phyloP scores from a whole-genome alignment of 345 rosid genomes.

The Pugionium dolabratum region DNA sequence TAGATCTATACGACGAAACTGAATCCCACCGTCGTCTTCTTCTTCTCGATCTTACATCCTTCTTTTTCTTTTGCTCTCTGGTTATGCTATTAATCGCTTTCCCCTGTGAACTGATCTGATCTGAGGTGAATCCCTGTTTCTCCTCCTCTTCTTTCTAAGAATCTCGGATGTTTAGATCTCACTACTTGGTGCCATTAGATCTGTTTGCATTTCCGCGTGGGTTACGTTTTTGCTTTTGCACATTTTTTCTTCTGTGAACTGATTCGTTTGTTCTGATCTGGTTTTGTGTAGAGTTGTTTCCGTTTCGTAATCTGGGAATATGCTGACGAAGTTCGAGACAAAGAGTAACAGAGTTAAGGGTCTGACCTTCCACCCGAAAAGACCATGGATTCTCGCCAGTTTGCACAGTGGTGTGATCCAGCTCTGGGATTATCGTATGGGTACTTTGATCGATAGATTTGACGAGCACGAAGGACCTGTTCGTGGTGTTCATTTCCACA shows the following conservation, averaged over 20 bases:
- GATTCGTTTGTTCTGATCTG: constrained; percentile 35
- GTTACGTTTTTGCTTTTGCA: background rate
- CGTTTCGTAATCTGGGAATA: constrained; percentile 42
- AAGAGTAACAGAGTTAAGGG: constrained; percentile 99
- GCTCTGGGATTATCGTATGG: constrained; percentile 99
- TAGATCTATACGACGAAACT: constrained; percentile 39
- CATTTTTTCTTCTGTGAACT: constrained; percentile 3
- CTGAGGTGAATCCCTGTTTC: constrained; percentile 51
- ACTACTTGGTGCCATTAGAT: background rate
- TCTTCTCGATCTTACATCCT: background rate
- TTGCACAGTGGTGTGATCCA: constrained; percentile 99
- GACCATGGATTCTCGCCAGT: constrained; percentile 99
- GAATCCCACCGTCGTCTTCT: constrained; percentile 31
- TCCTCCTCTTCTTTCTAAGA: constrained; percentile 6
- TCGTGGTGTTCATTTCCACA: constrained; percentile 97
- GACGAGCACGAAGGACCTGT: constrained; percentile 99
- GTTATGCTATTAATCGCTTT: constrained; percentile 34
- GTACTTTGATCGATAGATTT: constrained; percentile 86
- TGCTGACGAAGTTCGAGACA: constrained; percentile 98
- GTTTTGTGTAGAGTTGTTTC: constrained; percentile 28
- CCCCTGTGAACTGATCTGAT: constrained; percentile 46
- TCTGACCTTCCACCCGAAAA: constrained; percentile 86
- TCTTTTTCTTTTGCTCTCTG: constrained; percentile 6
- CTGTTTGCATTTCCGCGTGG: constrained; percentile 1
- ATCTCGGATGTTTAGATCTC: constrained; percentile 11